Percentiles rank a stretch among this genome's conserved stretches.
Conservation (phyloP, 805 yeast species). For the Starmerella potacharoeniae region DNA sequence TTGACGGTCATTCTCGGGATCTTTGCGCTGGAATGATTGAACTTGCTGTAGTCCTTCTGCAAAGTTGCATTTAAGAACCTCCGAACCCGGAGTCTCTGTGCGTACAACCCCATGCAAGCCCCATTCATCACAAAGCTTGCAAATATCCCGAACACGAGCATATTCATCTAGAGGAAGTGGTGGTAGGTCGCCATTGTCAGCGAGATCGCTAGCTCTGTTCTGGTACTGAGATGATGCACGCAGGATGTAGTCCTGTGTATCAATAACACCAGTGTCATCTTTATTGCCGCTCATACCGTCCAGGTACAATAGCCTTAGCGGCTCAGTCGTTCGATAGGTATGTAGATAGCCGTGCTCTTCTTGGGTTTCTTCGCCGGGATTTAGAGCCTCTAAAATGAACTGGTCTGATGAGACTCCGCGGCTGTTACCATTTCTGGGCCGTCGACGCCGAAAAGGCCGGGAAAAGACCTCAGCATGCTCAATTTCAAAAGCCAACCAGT, state of each 20-base stretch:
- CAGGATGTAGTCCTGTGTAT: conserved; percentile 1
- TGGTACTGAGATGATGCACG: not conserved
- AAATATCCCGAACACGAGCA: not conserved
- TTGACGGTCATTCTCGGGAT: not conserved
- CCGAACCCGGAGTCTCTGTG: not conserved
- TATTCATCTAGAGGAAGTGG: not conserved
- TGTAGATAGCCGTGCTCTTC: not conserved
- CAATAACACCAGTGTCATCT: not conserved
- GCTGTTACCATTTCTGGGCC: not conserved
- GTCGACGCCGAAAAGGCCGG: not conserved
- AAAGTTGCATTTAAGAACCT: not conserved
- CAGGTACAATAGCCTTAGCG: not conserved
- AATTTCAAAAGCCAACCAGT: not conserved
- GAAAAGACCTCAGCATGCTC: not conserved
- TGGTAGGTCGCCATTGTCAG: not conserved
- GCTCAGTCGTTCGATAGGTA: not conserved
- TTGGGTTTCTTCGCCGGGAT: not conserved
- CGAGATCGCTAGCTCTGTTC: not conserved
- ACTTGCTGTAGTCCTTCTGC: not conserved
- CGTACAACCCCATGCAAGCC: not conserved
- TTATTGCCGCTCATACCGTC: conserved; percentile 2
- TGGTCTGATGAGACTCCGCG: not conserved
- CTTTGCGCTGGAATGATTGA: not conserved
- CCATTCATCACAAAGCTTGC: not conserved
- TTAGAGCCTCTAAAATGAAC: not conserved